Evolutionary conservation across 495 filamentous ascomycete species (phyloP).

Genomic region (Lichina pygmaea): DNA sequence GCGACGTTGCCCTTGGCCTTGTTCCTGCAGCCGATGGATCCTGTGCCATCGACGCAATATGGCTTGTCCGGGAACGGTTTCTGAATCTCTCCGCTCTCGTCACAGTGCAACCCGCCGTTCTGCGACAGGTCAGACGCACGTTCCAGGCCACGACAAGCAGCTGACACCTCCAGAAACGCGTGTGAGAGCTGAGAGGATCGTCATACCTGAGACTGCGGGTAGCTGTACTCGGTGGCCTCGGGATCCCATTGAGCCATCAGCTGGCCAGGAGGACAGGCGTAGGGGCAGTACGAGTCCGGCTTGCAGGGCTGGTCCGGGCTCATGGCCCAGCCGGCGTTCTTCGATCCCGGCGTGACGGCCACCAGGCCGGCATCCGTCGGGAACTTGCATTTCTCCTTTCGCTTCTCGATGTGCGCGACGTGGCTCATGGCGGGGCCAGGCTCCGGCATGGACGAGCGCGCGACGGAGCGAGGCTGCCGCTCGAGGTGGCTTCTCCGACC

Average conservation of each 20-base stretch:
- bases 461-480: background rate
- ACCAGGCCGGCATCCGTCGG: conserved; percentile 42
- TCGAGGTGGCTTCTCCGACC: background rate
- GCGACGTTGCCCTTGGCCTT: conserved; percentile 32
- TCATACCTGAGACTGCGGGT: conserved; percentile 50
- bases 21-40: conserved; percentile 33
- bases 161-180: background rate
- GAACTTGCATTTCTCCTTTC: conserved; percentile 30
- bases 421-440: background rate
- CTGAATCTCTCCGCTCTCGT: conserved; percentile 32
- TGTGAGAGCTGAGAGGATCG: background rate
- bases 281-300: conserved; percentile 47
- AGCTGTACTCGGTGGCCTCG: conserved; percentile 34
- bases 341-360: conserved; percentile 29
- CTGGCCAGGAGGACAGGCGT: conserved; percentile 50
- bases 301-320: conserved; percentile 47
- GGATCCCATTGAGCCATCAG: conserved; percentile 64
- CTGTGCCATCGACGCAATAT: conserved; percentile 49
- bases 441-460: background rate
- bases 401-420: conserved; percentile 10
- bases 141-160: background rate
- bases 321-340: conserved; percentile 65
- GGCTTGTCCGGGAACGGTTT: conserved; percentile 44
- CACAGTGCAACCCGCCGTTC: conserved; percentile 58
- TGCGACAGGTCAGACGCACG: conserved; percentile 8